Percentiles rank a stretch among this genome's conserved stretches.
Evolutionary conservation across 2,329 filamentous ascomycete species (phyloP).

Genomic region (Cladosporium sp.): DNA sequence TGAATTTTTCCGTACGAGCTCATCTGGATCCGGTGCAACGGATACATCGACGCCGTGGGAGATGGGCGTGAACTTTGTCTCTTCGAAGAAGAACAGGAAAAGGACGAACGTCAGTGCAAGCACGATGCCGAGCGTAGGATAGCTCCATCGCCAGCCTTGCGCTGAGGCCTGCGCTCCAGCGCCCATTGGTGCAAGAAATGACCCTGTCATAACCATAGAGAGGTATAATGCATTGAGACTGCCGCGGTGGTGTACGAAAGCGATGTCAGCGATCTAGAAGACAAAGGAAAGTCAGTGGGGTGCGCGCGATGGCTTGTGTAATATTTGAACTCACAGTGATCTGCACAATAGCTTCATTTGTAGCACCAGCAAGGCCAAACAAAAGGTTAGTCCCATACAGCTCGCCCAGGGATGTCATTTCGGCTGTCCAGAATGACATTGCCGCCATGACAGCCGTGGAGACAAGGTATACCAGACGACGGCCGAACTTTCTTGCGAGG

Average conservation of each 20-base stretch:
- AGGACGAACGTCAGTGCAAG: not conserved
- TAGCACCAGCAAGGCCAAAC: not conserved
- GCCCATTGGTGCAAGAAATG: conserved; percentile 40
- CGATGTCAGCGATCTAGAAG: not conserved
- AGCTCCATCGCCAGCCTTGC: conserved; percentile 39
- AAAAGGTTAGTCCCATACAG: conserved; percentile 9
- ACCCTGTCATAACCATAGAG: conserved; percentile 31
- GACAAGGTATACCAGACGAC: conserved; percentile 21
- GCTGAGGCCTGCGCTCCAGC: conserved; percentile 25
- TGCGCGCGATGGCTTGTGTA: not conserved
- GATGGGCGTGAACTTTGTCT: not conserved
- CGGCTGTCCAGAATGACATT: conserved; percentile 19
- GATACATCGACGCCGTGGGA: not conserved
- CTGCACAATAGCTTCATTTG: not conserved
- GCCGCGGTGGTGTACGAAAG: conserved; percentile 24
- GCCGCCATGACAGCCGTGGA: conserved; percentile 16
- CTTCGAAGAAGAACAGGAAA: not conserved
- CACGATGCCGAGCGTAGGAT: not conserved
- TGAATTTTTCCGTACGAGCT: not conserved
- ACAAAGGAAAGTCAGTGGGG: not conserved
- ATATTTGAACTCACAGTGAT: not conserved
- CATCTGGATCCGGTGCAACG: not conserved
- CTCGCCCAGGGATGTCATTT: conserved; percentile 19
- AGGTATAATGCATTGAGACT: conserved; percentile 35
- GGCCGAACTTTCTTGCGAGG: conserved; percentile 49